Evolutionary conservation across 352 stramenopile genomes (phyloP), one percentile per base, ranked within the genome.

Genomic region (Elongisporangium undulatum): DNA sequence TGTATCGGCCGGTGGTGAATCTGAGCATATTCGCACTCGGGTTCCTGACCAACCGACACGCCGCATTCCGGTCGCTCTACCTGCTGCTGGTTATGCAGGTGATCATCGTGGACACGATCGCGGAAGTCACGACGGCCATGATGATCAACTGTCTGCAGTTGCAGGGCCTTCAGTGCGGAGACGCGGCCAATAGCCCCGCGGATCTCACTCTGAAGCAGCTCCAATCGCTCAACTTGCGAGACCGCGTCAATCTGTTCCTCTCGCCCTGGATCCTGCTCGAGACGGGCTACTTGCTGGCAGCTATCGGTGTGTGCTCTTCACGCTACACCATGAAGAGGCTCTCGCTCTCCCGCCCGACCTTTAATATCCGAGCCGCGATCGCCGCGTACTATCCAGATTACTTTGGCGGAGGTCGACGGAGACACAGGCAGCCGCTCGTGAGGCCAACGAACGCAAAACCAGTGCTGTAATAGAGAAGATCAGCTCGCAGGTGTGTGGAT

Each of bases 1-100:
- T 87, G 51, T 64, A 76, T 16, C 79, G 79, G 3, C 72, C 77
- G 1, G 67, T 78, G 16, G 55, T 61, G 20, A 84, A 82, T 50
- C 38, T 82, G 23, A 85, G 74, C 55, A 64, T 62, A 5, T 82
- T 77, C 54, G 58, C 82, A 17, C 61, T 88, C 29, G 77, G 74
- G 26, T 90, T 90, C 61, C 87, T 82, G 74, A 89, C 76, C 59
- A 89, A 84, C 75, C 85, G 76, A 7, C 76, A 90, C 55, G 65
- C 74, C 16, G 74, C 72, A n/a, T 90, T 80, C 59, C 76, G 78
- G 16, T 48, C 82, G 19, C 49, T 67, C 1, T 79, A 73, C 17
- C 29, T 87, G 13, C 9, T 69, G 38, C 16, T 82, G 9, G 55
- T 83, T 1, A 59, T 53, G n/a, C 63, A 75, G n/a, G 66, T 84